These are phyloP conservation scores for Dillenia turbinata DNA, from an alignment of 164 flowering plant genomes.

Conservation along the genomic window DNA sequence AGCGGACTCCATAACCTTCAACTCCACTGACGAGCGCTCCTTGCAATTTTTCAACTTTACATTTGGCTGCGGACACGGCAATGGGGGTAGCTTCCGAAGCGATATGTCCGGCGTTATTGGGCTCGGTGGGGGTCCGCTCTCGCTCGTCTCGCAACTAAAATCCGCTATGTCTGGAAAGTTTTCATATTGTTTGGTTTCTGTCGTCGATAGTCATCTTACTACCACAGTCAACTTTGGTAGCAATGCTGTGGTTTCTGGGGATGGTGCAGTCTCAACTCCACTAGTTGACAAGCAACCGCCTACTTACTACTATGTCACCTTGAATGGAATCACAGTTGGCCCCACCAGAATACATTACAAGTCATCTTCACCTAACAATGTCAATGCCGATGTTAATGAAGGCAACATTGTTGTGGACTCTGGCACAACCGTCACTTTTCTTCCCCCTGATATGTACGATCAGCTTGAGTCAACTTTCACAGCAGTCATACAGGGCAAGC, in stretches of 20 bases:
- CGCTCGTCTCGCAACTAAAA: constrained; percentile 14
- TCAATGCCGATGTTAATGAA: not conserved
- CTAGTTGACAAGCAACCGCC: constrained; percentile 5
- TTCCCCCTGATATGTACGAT: not conserved
- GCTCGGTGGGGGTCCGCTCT: constrained; percentile 25
- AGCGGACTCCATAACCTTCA: constrained; percentile 14
- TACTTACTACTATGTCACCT: constrained; percentile 35
- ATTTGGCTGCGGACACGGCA: constrained; percentile 21
- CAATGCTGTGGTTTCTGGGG: constrained; percentile 24
- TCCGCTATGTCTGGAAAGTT: constrained; percentile 18
- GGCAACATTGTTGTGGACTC: constrained; percentile 51
- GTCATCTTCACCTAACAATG: not conserved
- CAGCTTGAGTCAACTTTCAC: constrained; percentile 6
- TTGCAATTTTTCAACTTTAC: constrained; percentile 2
- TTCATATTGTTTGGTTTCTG: constrained; percentile 20
- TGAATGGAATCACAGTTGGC: constrained; percentile 37
- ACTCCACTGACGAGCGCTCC: not conserved
- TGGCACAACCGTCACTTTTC: constrained; percentile 26
- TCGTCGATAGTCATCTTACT: not conserved
- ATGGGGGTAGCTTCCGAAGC: constrained; percentile 11
- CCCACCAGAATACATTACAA: not conserved
- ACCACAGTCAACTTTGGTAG: constrained; percentile 36
- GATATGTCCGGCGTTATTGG: constrained; percentile 21
- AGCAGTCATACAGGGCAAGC: not conserved
- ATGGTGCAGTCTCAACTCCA: constrained; percentile 22